phyloP scores from a whole-genome alignment of 2,329 filamentous ascomycete species.

The Sporothrix pseudoabietina region DNA sequence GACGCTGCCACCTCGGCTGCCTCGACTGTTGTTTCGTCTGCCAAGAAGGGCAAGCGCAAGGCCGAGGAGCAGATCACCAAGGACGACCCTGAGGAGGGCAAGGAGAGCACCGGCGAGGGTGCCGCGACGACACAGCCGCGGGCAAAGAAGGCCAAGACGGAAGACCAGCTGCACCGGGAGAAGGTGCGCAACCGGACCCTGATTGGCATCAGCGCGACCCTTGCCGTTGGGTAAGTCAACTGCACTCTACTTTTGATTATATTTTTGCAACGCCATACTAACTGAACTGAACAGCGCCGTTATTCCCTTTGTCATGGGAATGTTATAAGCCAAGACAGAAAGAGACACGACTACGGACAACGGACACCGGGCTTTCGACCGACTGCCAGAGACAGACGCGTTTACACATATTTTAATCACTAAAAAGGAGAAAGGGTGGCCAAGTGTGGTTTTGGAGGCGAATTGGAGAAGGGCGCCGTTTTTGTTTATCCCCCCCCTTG shows the following conservation, averaged over 20 bases:
- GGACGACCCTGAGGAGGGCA: constrained; percentile 59
- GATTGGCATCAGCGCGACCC: constrained; percentile 80
- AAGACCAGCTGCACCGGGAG: constrained; percentile 80
- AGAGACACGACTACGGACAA: not conserved
- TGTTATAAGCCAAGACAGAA: constrained; percentile 32
- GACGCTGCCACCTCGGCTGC: constrained; percentile 44
- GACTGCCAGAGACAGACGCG: not conserved
- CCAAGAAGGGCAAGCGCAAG: constrained; percentile 70
- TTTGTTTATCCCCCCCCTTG: not conserved
- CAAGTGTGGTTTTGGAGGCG: not conserved
- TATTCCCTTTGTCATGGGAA: constrained; percentile 38
- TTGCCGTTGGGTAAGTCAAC: constrained; percentile 82
- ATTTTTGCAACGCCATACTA: not conserved
- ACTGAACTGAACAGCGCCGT: constrained; percentile 35
- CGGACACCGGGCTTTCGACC: not conserved
- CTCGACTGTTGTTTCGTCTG: constrained; percentile 43
- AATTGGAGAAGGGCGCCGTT: constrained; percentile 15
- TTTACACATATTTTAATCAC: constrained; percentile 10
- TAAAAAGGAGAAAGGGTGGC: not conserved
- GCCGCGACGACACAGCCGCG: constrained; percentile 34
- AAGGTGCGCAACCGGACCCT: constrained; percentile 83
- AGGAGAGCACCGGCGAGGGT: constrained; percentile 47
- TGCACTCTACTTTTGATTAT: not conserved
- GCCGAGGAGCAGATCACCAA: constrained; percentile 71
- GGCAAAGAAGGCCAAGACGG: constrained; percentile 76